Conservation (phyloP, 192 early-diverging fungal genomes). For the Borealophlyctis nickersoniae region DNA sequence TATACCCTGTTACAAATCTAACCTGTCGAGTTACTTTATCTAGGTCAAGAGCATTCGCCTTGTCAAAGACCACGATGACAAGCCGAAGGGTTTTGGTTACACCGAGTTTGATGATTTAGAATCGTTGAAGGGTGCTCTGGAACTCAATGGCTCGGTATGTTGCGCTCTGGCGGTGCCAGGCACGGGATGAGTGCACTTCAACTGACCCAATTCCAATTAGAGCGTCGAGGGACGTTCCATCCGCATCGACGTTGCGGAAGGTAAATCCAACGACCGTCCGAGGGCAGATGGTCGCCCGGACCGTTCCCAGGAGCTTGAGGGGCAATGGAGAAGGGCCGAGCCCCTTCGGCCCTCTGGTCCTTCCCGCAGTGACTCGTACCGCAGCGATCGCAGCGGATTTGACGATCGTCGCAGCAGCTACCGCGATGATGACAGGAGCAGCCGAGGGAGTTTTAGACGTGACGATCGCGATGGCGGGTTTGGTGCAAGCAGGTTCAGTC, state of each 20-base stretch:
- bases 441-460: slow-evolving; percentile 17
- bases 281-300: slow-evolving; percentile 13
- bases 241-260: slow-evolving; percentile 84
- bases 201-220: slow-evolving; percentile 23
- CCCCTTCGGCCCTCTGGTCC: slow-evolving; percentile 38
- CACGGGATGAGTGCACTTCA: slow-evolving; percentile 4
- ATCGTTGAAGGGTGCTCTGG: slow-evolving; percentile 76
- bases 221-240: slow-evolving; percentile 66
- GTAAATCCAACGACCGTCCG: slow-evolving; percentile 4
- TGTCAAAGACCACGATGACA: slow-evolving; percentile 71
- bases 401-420: slow-evolving; percentile 35
- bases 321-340: slow-evolving; percentile 52
- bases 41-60: slow-evolving; percentile 78
- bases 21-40: not conserved
- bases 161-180: too few species aligned
- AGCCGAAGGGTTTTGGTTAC: slow-evolving; percentile 93
- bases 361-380: slow-evolving; percentile 26
- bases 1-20: too few species aligned
- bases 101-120: slow-evolving; percentile 89
- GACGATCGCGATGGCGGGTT: slow-evolving; percentile 23
- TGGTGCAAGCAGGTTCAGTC: slow-evolving; percentile 22
- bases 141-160: slow-evolving; percentile 46
- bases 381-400: slow-evolving; percentile 30
- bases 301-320: slow-evolving; percentile 16
- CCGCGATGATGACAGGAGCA: slow-evolving; percentile 19